Evolutionary conservation across 345 rosid genomes (phyloP), one percentile per base, ranked within the genome.

Genomic region (Laguncularia racemosa): DNA sequence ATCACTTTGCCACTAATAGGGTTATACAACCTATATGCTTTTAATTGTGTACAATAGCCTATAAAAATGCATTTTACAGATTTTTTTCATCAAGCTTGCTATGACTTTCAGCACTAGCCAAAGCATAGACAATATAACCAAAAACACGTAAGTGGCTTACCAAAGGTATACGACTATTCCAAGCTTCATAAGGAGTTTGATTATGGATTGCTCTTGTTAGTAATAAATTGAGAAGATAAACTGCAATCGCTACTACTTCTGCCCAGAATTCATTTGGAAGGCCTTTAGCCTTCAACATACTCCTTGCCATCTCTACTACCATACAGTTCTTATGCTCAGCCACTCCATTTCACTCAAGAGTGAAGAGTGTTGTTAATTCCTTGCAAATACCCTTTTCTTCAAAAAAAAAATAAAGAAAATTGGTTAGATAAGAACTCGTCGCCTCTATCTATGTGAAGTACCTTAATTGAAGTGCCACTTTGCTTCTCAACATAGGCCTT

Each of bases 401-500:
- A 33, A 1, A 33, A 33, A 33, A 1, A 33, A 33, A 33, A 33
- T 33, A 33, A 33, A 33, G 40, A 33, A 33, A 33, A 33, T 33
- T 33, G 40, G 40, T 33, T 33, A 33, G 40, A 33, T 33, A 33
- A 33, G 11, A 33, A 33, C 9, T 33, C 1, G 40, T 1, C 11
- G 7, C 40, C 40, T 33, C 40, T 33, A 6, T 33, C 4, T 10
- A 40, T 49, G 6, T 48, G 50, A 0, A 65, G 2, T 0, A 6
- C 13, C 19, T 65, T 48, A 51, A 65, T 55, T 1, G 11, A 46
- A 6, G 11, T 4, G 2, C 16, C 19, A 50, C 11, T 2, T 16
- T 68, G 26, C n/a, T 52, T 59, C 16, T 62, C 55, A 11, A 57
- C 52, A 13, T 17, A 28, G 0, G 14, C 19, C 9, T 56, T 68